A percentile compares a stretch with the other conserved stretches of the same genome.
phyloP scores from a whole-genome alignment of 2,329 filamentous ascomycete genomes.

The Plenodomus lindquistii region DNA sequence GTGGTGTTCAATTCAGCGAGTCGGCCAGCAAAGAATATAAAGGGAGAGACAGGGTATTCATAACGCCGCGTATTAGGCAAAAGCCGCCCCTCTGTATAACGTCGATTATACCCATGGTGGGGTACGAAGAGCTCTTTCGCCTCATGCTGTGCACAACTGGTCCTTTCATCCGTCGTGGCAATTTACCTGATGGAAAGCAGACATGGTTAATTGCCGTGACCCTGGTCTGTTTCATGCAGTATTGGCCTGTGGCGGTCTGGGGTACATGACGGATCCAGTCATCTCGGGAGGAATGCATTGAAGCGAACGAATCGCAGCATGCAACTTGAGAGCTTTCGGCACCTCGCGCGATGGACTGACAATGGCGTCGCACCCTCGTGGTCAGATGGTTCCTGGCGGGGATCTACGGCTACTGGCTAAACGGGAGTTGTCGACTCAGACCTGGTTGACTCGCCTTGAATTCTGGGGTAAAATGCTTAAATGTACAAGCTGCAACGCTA shows the following conservation, averaged over 20 bases:
- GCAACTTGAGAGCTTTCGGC: slow-evolving; percentile 9
- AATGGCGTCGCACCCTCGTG: slow-evolving; percentile 11
- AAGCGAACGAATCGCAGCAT: slow-evolving; percentile 26
- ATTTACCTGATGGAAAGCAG: slow-evolving; percentile 32
- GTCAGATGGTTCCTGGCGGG: slow-evolving; percentile 9
- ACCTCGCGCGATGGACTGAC: slow-evolving; percentile 9
- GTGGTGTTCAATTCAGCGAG: slow-evolving; percentile 16
- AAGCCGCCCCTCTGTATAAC: slow-evolving; percentile 41
- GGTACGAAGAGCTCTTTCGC: slow-evolving; percentile 20
- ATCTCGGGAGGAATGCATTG: slow-evolving; percentile 11
- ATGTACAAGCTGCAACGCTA: slow-evolving; percentile 6
- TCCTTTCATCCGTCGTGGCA: slow-evolving; percentile 42
- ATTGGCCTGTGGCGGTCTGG: slow-evolving; percentile 32
- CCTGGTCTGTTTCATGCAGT: slow-evolving; percentile 25
- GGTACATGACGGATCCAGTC: slow-evolving; percentile 33
- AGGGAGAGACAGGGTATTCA: slow-evolving; percentile 8
- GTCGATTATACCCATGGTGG: slow-evolving; percentile 27
- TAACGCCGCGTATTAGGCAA: background rate
- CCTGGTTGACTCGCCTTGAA: slow-evolving; percentile 9
- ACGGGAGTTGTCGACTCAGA: slow-evolving; percentile 14
- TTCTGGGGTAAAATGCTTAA: slow-evolving; percentile 18
- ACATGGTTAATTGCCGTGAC: slow-evolving; percentile 30
- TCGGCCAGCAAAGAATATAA: slow-evolving; percentile 20
- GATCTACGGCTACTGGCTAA: slow-evolving; percentile 24
- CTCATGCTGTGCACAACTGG: slow-evolving; percentile 14